phyloP scores from a whole-genome alignment of 1,284 basidiomycete species.

The Cryptococcus sp. region DNA sequence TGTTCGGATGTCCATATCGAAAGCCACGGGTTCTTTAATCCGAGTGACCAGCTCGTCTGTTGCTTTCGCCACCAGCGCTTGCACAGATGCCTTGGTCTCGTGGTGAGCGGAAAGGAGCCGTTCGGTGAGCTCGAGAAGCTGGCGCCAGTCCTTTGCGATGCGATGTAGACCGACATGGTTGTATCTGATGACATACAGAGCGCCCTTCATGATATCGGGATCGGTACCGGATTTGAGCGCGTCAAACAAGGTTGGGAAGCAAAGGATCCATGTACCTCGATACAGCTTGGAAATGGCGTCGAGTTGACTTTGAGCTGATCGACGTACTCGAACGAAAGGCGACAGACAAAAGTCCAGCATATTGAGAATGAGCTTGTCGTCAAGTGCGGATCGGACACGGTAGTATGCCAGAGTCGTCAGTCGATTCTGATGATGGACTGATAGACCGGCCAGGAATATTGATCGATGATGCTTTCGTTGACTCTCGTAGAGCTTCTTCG shows the following conservation, averaged over 20 bases:
- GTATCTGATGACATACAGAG: conserved; percentile 73
- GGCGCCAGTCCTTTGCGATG: conserved; percentile 64
- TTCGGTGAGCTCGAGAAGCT: conserved; percentile 67
- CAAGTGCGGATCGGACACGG: conserved; percentile 74
- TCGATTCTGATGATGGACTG: conserved; percentile 48
- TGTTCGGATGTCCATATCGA: conserved; percentile 31
- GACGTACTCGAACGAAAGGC: conserved; percentile 69
- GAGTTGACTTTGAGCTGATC: conserved; percentile 42
- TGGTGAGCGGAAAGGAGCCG: conserved; percentile 82
- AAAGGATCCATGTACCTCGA: conserved; percentile 74
- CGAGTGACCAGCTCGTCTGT: conserved; percentile 62
- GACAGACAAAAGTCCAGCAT: conserved; percentile 83
- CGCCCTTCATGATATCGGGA: conserved; percentile 94
- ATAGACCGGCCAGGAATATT: conserved; percentile 41
- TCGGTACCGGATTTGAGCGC: conserved; percentile 75
- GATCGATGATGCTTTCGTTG: conserved; percentile 49
- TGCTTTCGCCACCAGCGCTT: conserved; percentile 76
- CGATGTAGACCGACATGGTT: conserved; percentile 40
- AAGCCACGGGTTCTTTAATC: conserved; percentile 44
- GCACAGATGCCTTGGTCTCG: conserved; percentile 92
- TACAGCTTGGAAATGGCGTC: conserved; percentile 64
- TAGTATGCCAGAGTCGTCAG: conserved; percentile 60
- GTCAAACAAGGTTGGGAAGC: conserved; percentile 71
- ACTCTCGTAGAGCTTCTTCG: conserved; percentile 47
- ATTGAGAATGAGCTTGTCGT: conserved; percentile 76